phyloP scores from a whole-genome alignment of 2,329 filamentous ascomycete genomes.

The Colletotrichum horii region DNA sequence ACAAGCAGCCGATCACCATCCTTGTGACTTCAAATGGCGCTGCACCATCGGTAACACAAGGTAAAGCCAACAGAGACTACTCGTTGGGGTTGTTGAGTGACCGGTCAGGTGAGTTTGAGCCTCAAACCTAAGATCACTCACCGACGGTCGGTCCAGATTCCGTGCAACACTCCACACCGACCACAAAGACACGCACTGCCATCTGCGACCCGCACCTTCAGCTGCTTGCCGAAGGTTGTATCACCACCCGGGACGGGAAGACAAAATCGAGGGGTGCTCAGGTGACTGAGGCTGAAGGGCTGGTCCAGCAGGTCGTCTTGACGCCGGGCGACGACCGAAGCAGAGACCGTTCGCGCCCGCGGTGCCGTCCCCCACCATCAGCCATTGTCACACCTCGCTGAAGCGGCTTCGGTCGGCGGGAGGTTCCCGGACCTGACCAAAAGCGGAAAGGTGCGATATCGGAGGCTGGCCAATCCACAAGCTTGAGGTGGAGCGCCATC shows the following conservation, averaged over 20 bases:
- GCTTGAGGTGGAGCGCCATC: background rate
- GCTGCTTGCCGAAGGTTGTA: background rate
- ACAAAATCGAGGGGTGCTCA: background rate
- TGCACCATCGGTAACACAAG: background rate
- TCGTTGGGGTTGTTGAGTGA: background rate
- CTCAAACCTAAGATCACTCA: conserved; percentile 5
- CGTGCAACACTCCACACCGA: conserved; percentile 2
- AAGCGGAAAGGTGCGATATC: conserved; percentile 15
- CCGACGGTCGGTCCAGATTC: background rate
- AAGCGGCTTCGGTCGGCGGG: conserved; percentile 12
- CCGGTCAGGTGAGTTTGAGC: conserved; percentile 18
- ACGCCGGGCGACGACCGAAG: conserved; percentile 8
- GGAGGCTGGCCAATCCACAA: conserved; percentile 7
- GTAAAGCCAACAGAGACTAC: background rate
- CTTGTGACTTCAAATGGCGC: conserved; percentile 4
- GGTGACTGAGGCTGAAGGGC: conserved; percentile 11
- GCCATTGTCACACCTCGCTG: conserved; percentile 16
- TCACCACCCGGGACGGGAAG: background rate
- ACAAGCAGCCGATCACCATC: background rate
- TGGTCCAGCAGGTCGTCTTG: background rate
- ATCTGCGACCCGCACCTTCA: background rate
- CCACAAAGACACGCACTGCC: background rate
- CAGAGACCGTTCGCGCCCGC: conserved; percentile 17
- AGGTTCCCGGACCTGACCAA: background rate
- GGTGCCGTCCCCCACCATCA: background rate